phyloP scores from a whole-genome alignment of 352 stramenopile species.

The Saprolegnia diclina region DNA sequence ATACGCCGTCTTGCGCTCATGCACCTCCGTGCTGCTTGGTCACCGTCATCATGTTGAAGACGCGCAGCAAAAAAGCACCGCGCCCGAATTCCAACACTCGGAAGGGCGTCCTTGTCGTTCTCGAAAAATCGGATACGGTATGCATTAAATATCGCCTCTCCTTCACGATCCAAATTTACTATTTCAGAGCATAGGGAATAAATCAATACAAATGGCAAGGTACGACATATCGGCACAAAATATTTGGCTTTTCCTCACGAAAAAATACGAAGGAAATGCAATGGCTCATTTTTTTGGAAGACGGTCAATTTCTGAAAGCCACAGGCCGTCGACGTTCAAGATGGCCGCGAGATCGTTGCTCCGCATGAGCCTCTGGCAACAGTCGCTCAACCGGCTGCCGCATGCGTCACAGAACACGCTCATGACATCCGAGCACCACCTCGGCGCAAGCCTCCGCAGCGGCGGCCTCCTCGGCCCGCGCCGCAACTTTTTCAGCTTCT shows the following conservation, averaged over 20 bases:
- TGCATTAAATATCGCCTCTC: neutral
- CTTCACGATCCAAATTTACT: too few relatives aligned
- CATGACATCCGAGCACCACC: neutral
- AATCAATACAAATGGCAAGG: too few relatives aligned
- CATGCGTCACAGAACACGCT: neutral
- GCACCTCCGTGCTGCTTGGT: neutral
- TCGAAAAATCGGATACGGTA: neutral
- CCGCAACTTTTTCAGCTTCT: constrained; percentile 77
- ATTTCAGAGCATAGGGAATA: too few relatives aligned
- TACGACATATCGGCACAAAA: too few relatives aligned
- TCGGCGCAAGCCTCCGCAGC: constrained; percentile 3
- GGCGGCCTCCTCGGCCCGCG: constrained; percentile 28
- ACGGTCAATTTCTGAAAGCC: neutral
- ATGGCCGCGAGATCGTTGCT: constrained; percentile 21
- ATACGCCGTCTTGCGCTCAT: neutral
- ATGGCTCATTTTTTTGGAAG: neutral
- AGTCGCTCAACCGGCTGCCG: constrained; percentile 19
- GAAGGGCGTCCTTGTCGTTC: neutral
- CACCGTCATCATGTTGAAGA: neutral
- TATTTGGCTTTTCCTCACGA: too few relatives aligned
- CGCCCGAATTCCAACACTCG: neutral
- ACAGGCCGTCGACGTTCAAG: neutral
- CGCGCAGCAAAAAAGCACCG: neutral
- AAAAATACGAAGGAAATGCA: neutral
- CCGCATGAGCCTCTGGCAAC: constrained; percentile 18